Evolutionary conservation across 495 filamentous ascomycete genomes (phyloP).

Genomic region (Rhypophila decipiens): DNA sequence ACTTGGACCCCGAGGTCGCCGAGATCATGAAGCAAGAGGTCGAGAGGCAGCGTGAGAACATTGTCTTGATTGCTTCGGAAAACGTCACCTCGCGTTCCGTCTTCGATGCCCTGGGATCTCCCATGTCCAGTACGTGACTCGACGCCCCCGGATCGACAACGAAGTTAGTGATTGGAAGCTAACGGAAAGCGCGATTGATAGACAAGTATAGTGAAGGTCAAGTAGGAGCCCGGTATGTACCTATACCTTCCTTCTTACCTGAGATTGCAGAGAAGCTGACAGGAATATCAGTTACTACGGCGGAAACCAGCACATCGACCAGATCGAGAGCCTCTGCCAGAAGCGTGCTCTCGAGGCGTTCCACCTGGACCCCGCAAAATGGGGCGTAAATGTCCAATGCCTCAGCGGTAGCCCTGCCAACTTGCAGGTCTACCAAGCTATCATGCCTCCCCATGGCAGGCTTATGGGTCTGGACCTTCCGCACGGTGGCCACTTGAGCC

Average conservation of each 20-base stretch:
- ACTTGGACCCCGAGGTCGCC: conserved; percentile 85
- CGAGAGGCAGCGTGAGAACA: conserved; percentile 94
- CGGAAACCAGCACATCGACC: conserved; percentile 97
- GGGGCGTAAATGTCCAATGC: conserved; percentile 99
- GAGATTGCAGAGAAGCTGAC: no score
- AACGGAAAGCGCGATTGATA: no score
- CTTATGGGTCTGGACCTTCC: conserved; percentile 97
- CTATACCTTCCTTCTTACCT: no score
- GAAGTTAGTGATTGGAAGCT: no score
- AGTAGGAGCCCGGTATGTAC: conserved; percentile 93
- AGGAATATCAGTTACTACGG: no score
- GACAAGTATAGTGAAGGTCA: conserved; percentile 99
- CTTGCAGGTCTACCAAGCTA: conserved; percentile 96
- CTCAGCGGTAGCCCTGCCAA: conserved; percentile 91
- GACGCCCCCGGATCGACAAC: no score
- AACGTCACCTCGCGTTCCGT: conserved; percentile 86
- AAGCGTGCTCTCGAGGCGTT: conserved; percentile 90
- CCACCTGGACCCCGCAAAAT: conserved; percentile 75
- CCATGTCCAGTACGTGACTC: no score
- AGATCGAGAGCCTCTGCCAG: conserved; percentile 94
- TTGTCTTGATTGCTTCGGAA: conserved; percentile 95
- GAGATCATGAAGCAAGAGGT: conserved; percentile 95
- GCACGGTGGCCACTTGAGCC: conserved; percentile 94
- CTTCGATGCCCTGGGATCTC: conserved; percentile 82
- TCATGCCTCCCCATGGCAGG: conserved; percentile 94